Percentiles rank a stretch among this genome's conserved stretches.
phyloP scores from a whole-genome alignment of 495 filamentous ascomycete genomes.

The Barbatosphaeria neglecta region DNA sequence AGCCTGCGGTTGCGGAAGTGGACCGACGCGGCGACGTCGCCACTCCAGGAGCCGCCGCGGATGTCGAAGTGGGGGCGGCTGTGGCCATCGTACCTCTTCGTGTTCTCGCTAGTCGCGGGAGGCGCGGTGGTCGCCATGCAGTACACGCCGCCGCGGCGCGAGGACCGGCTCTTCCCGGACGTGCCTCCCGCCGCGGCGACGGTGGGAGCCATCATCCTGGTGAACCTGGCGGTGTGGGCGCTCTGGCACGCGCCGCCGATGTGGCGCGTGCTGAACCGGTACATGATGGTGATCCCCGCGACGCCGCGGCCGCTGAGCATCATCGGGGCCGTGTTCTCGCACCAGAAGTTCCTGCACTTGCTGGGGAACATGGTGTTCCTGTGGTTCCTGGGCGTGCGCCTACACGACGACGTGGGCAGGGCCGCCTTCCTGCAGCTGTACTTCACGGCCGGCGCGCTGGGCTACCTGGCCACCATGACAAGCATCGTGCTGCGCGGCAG shows the following conservation, averaged over 20 bases:
- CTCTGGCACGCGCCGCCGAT: slow-evolving; percentile 57
- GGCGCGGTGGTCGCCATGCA: slow-evolving; percentile 42
- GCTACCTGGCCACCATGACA: slow-evolving; percentile 51
- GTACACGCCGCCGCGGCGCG: slow-evolving; percentile 50
- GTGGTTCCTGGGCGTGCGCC: slow-evolving; percentile 35
- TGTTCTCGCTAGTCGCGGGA: slow-evolving; percentile 36
- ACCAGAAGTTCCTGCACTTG: slow-evolving; percentile 58
- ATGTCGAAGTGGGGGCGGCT: slow-evolving; percentile 47
- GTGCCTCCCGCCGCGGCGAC: slow-evolving; percentile 74
- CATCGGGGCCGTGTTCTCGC: slow-evolving; percentile 66
- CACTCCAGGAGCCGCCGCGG: slow-evolving; percentile 33
- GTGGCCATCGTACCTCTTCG: slow-evolving; percentile 49
- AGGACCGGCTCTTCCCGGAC: slow-evolving; percentile 56
- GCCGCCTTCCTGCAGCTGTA: slow-evolving; percentile 76
- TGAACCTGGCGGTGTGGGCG: slow-evolving; percentile 50
- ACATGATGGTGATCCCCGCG: slow-evolving; percentile 61
- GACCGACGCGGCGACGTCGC: slow-evolving; percentile 21
- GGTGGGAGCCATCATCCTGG: slow-evolving; percentile 48
- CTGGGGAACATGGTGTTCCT: slow-evolving; percentile 54
- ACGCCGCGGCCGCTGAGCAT: slow-evolving; percentile 54
- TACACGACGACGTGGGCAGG: slow-evolving; percentile 82
- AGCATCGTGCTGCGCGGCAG: slow-evolving; percentile 39
- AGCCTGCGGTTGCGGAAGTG: slow-evolving; percentile 26
- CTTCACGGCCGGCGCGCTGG: slow-evolving; percentile 52
- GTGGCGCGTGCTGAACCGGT: slow-evolving; percentile 66